Evolutionary conservation across 2,329 filamentous ascomycete genomes (phyloP), one percentile per base, ranked within the genome.

Genomic region (Botrytis fragariae): DNA sequence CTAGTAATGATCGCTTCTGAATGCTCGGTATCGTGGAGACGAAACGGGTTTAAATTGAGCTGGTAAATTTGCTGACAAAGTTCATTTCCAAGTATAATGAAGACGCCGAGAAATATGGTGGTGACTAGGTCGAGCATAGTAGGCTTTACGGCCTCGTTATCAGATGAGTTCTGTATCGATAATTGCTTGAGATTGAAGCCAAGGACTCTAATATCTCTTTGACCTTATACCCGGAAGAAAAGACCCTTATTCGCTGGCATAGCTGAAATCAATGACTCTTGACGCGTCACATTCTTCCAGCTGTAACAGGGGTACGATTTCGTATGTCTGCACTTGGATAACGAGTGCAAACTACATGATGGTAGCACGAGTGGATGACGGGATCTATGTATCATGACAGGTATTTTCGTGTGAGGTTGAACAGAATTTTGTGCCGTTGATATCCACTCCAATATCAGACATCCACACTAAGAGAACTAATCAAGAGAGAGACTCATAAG

Each of bases 81-180:
- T 4, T 39, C 65, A 44, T 51, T 59, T 54, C 61, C 61, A 14
- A 72, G 62, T 32, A 72, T 69, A 18, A 72, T 51, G n/a, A 45
- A 20, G 20, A 39, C 18, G 10, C 71, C 71, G 29, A 72, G 62
- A 6, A 72, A 39, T 10, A 68, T 18, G n/a, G 71, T 69, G 8
- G 71, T 54, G 44, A 72, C 16, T 18, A 72, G 22, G 32, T 72
- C 62, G 39, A 72, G 63, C 71, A 72, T 72, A 42, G 39, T 57
- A 59, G 48, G 39, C 62, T 67, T 72, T n/a, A 18, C 16, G 5
- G 25, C 32, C 25, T 6, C 44, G 32, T 25, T 22, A 32, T 60
- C 37, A 42, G 29, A 32, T 5, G 39, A 32, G 18, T 29, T 59
- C 35, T 8, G n/a, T 68, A 44, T 44, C 39, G 54, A 70, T 37